Evolutionary conservation across 768 basidiomycete species (phyloP).

Genomic region (Floccularia luteovirens): DNA sequence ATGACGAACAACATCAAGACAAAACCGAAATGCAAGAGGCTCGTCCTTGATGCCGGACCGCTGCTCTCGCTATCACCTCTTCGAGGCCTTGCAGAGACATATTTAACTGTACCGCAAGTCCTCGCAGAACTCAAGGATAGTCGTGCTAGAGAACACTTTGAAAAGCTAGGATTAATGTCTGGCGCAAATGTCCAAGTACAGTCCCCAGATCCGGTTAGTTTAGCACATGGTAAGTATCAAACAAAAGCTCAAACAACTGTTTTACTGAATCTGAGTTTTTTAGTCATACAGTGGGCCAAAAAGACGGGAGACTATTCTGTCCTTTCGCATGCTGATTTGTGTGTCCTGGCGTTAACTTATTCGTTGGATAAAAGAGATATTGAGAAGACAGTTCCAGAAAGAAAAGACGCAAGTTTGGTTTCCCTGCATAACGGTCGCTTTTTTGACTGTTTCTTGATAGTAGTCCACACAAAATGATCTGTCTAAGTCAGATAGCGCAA

Average conservation of each 20-base stretch:
- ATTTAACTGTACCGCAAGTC: constrained; percentile 86
- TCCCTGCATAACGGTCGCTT: not conserved
- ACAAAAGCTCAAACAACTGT: not conserved
- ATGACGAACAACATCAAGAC: too few species aligned
- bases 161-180: constrained; percentile 65
- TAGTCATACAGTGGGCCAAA: constrained; percentile 89
- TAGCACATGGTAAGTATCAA: constrained; percentile 47
- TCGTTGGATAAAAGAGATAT: constrained; percentile 38
- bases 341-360: constrained; percentile 84
- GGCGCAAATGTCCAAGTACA: constrained; percentile 70
- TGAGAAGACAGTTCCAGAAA: not conserved
- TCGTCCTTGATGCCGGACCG: constrained; percentile 93
- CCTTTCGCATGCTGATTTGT: constrained; percentile 85
- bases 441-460: not conserved
- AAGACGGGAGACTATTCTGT: constrained; percentile 95
- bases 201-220: constrained; percentile 60
- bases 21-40: constrained; percentile 54
- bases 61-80: constrained; percentile 84
- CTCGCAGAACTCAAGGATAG: constrained; percentile 85
- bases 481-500: too few species aligned
- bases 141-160: constrained; percentile 81
- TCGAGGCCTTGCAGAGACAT: constrained; percentile 80
- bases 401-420: not conserved
- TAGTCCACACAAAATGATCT: not conserved
- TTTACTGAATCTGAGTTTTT: not conserved